Evolutionary conservation across 2,329 filamentous ascomycete species (phyloP), one percentile per base, ranked within the genome.

Genomic region (Phialemoniopsis sp.): DNA sequence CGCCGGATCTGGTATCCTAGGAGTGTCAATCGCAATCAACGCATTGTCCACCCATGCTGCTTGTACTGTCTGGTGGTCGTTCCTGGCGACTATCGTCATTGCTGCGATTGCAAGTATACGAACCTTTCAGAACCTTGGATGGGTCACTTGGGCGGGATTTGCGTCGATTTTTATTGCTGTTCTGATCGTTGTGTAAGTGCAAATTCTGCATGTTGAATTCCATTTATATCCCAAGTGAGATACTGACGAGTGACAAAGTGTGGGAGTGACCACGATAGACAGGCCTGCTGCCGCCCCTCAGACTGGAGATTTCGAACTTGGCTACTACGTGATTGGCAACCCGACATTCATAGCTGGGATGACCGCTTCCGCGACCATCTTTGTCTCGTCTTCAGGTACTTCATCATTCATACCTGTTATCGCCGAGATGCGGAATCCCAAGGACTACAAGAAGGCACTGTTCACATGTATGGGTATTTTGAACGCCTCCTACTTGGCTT

Each of bases 361-460:
- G n/a, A 46, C 44, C 13, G 42, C 44, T 13, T 33, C 45, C 2
- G 37, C 40, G 10, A 45, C 43, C 10, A 45, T 45, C 8, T 45
- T 45, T 26, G 41, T 39, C 26, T 45, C 43, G n/a, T n/a, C n/a
- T n/a, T n/a, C n/a, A n/a, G n/a, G n/a, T 5, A 43, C 41, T 8
- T 38, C 30, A 7, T 37, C 43, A 7, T 46, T 43, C 21, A 26
- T 43, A 12, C 41, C 43, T 4, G 40, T 43, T 19, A 82, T 83
- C 38, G 75, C 72, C 0, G 80, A 84, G 59, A 84, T 84, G 78
- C 66, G 63, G 33, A 66, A 68, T 18, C 78, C 79, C 0, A 64
- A 63, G n/a, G 75, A 81, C 46, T 83, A 76, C 54, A 68, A 68
- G 43, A 81, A 81, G 53, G 71, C 79, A 1, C 63, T 83, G 1